Evolutionary conservation across 2,329 filamentous ascomycete genomes (phyloP), one percentile per base, ranked within the genome.

Genomic region (Penicillium frequentans): DNA sequence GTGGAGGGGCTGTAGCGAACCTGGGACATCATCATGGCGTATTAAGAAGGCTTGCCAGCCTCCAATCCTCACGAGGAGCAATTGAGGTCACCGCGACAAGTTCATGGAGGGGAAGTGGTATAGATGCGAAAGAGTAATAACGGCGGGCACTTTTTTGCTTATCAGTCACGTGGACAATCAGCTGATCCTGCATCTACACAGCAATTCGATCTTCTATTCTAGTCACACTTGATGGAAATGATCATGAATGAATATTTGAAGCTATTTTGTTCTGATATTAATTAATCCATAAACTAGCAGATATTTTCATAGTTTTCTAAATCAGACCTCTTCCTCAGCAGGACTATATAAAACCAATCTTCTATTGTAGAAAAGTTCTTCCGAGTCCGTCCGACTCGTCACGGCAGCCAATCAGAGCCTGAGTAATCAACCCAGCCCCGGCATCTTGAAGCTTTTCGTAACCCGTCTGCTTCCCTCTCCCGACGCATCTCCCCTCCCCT

Each of bases 21-120:
- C 81, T 81, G 76, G 68, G 79, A 80, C 80, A 82, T 83, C 71
- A 81, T 76, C 55, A 61, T 67, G 61, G 64, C 81, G 54, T 86
- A 85, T 84, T 86, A 87, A 89, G 86, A 89, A 86, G 88, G 84
- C 80, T 83, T 87, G 84, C 85, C 85, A 86, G 82, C 84, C 88
- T 88, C 61, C 63, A 61, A 61, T 68, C 61, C 88, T 87, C 88
- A 87, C 89, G 86, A 90, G 86, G 86, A 75, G 79, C 81, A 82
- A 80, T 75, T 78, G 10, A 77, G 86, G 81, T 90, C 93, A 90
- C 83, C 86, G 83, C 61, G 59, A 58, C 56, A 63, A 60, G 61
- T 65, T 67, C 73, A 73, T 73, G 59, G 59, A 63, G 63, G 31
- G 59, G 23, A 51, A 33, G 8, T 24, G 19, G 9, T 46, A 24